Conservation (phyloP, 768 basidiomycete species). For the Leccinum disarticulatum region DNA sequence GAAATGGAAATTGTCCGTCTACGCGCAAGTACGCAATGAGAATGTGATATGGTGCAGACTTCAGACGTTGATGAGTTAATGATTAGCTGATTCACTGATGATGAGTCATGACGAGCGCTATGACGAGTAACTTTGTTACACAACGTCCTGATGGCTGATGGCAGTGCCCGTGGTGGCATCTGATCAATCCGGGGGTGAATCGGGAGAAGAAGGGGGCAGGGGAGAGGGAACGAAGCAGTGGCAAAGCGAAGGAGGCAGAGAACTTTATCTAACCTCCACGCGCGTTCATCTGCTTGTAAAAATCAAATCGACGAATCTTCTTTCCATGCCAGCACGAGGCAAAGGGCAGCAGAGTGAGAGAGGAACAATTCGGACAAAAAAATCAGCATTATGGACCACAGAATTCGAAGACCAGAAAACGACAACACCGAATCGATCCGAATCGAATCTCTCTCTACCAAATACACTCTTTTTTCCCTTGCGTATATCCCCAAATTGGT, state of each 20-base stretch:
- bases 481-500: neutral
- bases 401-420: neutral
- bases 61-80: neutral
- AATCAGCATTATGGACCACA: neutral
- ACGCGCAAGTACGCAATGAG: neutral
- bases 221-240: neutral
- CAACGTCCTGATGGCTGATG: neutral
- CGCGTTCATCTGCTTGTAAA: slow-evolving; percentile 1
- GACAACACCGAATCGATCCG: slow-evolving; percentile 1
- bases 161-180: no score
- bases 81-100: neutral
- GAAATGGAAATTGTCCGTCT: neutral
- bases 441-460: neutral
- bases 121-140: neutral
- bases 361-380: neutral
- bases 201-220: neutral
- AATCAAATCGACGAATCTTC: slow-evolving; percentile 27
- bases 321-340: slow-evolving; percentile 3
- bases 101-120: neutral
- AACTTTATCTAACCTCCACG: neutral
- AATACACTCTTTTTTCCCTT: neutral
- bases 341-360: neutral
- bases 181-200: neutral
- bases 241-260: neutral
- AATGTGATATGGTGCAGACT: no score